phyloP scores from a whole-genome alignment of 2,329 filamentous ascomycete genomes.

The Colletotrichum lupini region DNA sequence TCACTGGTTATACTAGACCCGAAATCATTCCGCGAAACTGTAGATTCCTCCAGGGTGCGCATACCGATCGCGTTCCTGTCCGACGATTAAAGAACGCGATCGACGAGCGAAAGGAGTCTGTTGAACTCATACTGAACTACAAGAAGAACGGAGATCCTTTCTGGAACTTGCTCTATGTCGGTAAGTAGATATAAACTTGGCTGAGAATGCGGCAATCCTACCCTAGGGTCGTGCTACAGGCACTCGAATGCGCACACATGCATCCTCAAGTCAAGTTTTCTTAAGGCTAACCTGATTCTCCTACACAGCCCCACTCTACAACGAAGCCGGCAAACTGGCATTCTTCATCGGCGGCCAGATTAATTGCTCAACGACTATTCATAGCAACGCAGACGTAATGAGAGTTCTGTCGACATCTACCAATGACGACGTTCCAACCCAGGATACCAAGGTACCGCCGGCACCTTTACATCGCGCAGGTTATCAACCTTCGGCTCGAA shows the following conservation, averaged over 20 bases:
- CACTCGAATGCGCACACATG: neutral
- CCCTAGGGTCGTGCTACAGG: too few species aligned
- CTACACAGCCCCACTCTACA: constrained; percentile 51
- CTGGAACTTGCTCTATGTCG: constrained; percentile 67
- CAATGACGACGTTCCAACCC: neutral
- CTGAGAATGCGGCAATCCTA: too few species aligned
- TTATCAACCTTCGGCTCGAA: constrained; percentile 17
- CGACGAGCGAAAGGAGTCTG: constrained; percentile 53
- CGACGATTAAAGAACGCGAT: constrained; percentile 55
- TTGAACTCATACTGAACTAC: constrained; percentile 64
- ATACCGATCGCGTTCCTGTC: constrained; percentile 55
- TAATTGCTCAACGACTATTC: constrained; percentile 62
- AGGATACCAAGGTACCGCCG: neutral
- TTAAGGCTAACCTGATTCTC: neutral
- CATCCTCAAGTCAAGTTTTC: too few species aligned
- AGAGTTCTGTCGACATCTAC: constrained; percentile 47
- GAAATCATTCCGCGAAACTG: constrained; percentile 64
- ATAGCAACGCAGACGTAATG: constrained; percentile 59
- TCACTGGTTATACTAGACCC: constrained; percentile 59
- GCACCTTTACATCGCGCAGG: neutral
- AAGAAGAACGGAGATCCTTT: constrained; percentile 63
- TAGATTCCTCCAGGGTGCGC: constrained; percentile 59
- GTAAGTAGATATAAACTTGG: constrained; percentile 42
- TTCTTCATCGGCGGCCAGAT: constrained; percentile 65
- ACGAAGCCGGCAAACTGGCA: constrained; percentile 53